Evolutionary conservation across 2,329 filamentous ascomycete species (phyloP).

Genomic region (Didymella keratinophila): DNA sequence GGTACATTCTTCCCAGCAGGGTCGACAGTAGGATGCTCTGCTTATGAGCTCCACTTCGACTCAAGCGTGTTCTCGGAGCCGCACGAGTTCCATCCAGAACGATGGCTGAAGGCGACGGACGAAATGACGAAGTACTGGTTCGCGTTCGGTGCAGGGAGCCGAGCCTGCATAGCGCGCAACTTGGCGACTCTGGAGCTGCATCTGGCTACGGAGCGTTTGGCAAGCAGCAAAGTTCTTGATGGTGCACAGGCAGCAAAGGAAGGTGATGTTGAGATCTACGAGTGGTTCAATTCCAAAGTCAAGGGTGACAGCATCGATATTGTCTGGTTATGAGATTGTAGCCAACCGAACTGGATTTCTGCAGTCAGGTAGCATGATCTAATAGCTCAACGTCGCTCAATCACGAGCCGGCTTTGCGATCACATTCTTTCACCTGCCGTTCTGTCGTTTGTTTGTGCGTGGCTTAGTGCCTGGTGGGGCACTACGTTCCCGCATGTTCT

Average conservation of each 20-base stretch:
- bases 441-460: too few species aligned
- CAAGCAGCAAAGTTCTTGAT: slow-evolving; percentile 54
- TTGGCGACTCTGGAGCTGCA: slow-evolving; percentile 42
- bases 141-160: slow-evolving; percentile 43
- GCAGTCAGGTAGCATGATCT: too few species aligned
- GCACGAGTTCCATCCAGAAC: slow-evolving; percentile 32
- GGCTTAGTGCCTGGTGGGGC: too few species aligned
- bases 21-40: slow-evolving; percentile 40
- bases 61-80: slow-evolving; percentile 29
- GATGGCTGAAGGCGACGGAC: slow-evolving; percentile 44
- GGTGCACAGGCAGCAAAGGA: slow-evolving; percentile 54
- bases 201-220: slow-evolving; percentile 52
- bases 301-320: slow-evolving; percentile 59
- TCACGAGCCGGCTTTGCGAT: too few species aligned
- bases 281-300: slow-evolving; percentile 66
- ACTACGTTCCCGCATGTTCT: too few species aligned
- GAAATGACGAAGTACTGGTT: slow-evolving; percentile 47
- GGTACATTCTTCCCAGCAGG: slow-evolving; percentile 33
- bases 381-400: too few species aligned
- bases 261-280: slow-evolving; percentile 57
- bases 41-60: slow-evolving; percentile 41
- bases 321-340: slow-evolving; percentile 17
- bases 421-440: too few species aligned
- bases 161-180: slow-evolving; percentile 45
- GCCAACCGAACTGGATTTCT: too few species aligned